Conservation (phyloP, 1,284 basidiomycete genomes). For the Puccinia polysora region DNA sequence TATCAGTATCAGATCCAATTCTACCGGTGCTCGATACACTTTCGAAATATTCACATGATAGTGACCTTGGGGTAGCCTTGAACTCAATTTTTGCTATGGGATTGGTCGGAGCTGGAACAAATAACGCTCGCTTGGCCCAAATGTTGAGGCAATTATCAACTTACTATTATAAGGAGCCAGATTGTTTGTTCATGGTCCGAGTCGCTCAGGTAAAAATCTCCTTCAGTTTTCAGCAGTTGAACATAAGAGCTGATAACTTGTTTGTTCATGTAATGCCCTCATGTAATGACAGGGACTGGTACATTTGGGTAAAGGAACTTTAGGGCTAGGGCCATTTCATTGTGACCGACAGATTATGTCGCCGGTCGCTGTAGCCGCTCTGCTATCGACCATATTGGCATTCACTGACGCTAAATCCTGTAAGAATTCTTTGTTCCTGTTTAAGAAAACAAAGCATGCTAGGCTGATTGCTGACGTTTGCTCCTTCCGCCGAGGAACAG, state of each 20-base stretch:
- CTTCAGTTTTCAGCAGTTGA: not conserved
- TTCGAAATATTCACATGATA: slow-evolving; percentile 99
- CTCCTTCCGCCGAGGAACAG: slow-evolving; percentile 54
- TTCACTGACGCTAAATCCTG: slow-evolving; percentile 91
- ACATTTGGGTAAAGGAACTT: slow-evolving; percentile 98
- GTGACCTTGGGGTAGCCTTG: slow-evolving; percentile 87
- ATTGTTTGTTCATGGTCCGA: slow-evolving; percentile 93
- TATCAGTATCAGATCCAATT: slow-evolving; percentile 92
- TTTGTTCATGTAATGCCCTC: not conserved
- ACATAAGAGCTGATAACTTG: not conserved
- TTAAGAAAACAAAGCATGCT: not conserved
- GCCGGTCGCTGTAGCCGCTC: slow-evolving; percentile 81
- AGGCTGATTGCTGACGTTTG: not conserved
- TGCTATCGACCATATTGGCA: slow-evolving; percentile 78
- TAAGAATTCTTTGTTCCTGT: slow-evolving; percentile 57
- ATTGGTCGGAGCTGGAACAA: slow-evolving; percentile 92
- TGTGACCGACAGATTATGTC: slow-evolving; percentile 85
- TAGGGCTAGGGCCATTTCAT: slow-evolving; percentile 98
- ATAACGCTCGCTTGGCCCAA: slow-evolving; percentile 94
- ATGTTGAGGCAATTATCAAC: slow-evolving; percentile 94
- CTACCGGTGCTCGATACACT: slow-evolving; percentile 93
- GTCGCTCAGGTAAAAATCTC: slow-evolving; percentile 64
- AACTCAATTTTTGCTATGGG: slow-evolving; percentile 99
- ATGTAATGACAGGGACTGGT: slow-evolving; percentile 83
- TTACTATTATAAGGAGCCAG: slow-evolving; percentile 96